Percentiles rank a stretch among this genome's conserved stretches.
Evolutionary conservation across 345 rosid genomes (phyloP).

Genomic region (Linum tenue): DNA sequence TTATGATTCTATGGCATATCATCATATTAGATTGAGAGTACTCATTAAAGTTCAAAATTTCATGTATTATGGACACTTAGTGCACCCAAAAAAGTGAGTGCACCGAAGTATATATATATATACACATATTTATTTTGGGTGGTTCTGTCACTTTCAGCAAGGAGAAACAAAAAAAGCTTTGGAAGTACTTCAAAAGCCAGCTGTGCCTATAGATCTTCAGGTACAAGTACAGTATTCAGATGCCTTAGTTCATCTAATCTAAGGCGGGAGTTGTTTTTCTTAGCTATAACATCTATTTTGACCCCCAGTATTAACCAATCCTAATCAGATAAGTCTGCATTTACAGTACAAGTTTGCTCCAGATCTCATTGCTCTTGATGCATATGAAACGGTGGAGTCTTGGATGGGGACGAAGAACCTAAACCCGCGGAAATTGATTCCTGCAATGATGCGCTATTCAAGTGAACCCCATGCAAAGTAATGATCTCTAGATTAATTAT

Average conservation of each 20-base stretch:
- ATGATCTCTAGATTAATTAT: constrained; percentile 12
- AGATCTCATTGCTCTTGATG: constrained; percentile 88
- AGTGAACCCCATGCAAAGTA: constrained; percentile 99
- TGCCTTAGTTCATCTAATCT: neutral
- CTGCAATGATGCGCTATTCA: constrained; percentile 99
- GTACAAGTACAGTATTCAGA: constrained; percentile 20
- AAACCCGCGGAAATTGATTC: constrained; percentile 85
- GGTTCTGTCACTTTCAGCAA: constrained; percentile 43
- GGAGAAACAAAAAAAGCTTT: constrained; percentile 94
- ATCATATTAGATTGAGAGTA: too few species aligned
- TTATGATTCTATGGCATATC: too few species aligned
- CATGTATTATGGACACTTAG: too few species aligned
- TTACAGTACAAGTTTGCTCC: constrained; percentile 96
- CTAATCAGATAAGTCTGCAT: neutral
- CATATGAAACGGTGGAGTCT: constrained; percentile 97
- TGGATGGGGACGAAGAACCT: constrained; percentile 88
- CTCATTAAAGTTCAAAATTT: too few species aligned
- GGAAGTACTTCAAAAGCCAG: constrained; percentile 80
- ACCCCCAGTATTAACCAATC: constrained; percentile 8
- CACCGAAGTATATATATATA: too few species aligned
- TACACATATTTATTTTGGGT: neutral
- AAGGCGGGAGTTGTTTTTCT: neutral
- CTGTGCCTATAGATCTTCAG: constrained; percentile 86
- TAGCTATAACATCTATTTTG: constrained; percentile 1
- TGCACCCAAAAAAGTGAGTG: too few species aligned